Evolutionary conservation across 1,139 yeast species (phyloP).

Genomic region (Lodderomyces orthopsilosis): DNA sequence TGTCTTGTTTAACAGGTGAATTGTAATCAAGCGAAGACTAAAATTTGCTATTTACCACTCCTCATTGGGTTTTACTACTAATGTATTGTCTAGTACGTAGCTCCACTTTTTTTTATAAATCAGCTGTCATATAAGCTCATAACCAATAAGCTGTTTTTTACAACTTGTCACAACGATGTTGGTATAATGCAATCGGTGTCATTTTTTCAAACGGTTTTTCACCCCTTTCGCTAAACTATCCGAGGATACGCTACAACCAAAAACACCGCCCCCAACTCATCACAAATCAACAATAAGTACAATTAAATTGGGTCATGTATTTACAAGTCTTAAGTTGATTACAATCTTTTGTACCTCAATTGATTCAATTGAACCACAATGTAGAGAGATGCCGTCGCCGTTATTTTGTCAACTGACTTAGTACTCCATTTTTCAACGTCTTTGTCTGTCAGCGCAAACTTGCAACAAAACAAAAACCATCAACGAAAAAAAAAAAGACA

Average conservation of each 20-base stretch:
- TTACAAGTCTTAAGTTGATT: neutral
- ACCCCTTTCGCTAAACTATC: neutral
- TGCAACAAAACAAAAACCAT: neutral
- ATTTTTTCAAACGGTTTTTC: too few relatives aligned
- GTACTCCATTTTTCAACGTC: neutral
- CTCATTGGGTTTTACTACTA: too few relatives aligned
- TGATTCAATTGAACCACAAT: neutral
- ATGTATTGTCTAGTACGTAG: too few relatives aligned
- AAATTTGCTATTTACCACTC: too few relatives aligned
- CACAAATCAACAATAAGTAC: neutral
- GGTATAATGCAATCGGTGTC: too few relatives aligned
- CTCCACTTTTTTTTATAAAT: too few relatives aligned
- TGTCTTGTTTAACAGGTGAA: too few relatives aligned
- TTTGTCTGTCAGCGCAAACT: neutral
- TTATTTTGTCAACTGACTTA: neutral
- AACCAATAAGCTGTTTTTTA: neutral
- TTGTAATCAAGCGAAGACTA: too few relatives aligned
- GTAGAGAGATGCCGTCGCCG: neutral
- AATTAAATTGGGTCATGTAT: neutral
- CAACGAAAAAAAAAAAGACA: neutral
- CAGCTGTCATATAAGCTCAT: neutral
- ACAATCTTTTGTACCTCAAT: neutral
- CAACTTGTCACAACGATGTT: too few relatives aligned
- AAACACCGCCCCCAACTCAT: neutral
- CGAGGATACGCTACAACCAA: neutral